These are phyloP conservation scores for Phascolomyces articulosus DNA, from an alignment of 371 early-diverging fungal species.

Conservation along the genomic window DNA sequence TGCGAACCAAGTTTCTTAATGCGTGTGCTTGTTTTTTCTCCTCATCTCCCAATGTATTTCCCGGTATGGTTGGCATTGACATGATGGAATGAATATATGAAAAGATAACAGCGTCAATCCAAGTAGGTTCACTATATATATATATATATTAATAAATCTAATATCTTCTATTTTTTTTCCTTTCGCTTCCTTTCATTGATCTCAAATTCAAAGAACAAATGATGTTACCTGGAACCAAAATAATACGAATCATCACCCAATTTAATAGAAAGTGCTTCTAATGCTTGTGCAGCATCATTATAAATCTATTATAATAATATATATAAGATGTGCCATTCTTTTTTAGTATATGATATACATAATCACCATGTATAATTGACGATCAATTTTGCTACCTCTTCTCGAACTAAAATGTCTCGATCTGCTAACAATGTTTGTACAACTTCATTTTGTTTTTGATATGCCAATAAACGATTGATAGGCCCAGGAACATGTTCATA, in stretches of 20 bases:
- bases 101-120: slow-evolving; percentile 63
- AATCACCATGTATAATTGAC: too few species aligned
- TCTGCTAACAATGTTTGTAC: slow-evolving; percentile 37
- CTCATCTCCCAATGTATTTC: slow-evolving; percentile 31
- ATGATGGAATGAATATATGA: slow-evolving; percentile 62
- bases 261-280: slow-evolving; percentile 59
- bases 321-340: too few species aligned
- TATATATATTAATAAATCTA: neutral
- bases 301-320: slow-evolving; percentile 48
- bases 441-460: slow-evolving; percentile 38
- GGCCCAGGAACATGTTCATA: slow-evolving; percentile 48
- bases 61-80: slow-evolving; percentile 32
- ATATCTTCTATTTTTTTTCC: neutral
- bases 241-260: slow-evolving; percentile 56
- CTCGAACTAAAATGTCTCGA: slow-evolving; percentile 47
- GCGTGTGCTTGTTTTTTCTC: slow-evolving; percentile 43
- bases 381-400: slow-evolving; percentile 36
- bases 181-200: too few species aligned
- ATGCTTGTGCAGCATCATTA: slow-evolving; percentile 55
- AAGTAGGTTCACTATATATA: slow-evolving; percentile 51
- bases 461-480: slow-evolving; percentile 33
- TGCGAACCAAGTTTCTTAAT: slow-evolving; percentile 48
- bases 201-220: too few species aligned
- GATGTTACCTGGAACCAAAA: slow-evolving; percentile 53
- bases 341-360: too few species aligned